A percentile compares a stretch with the other conserved stretches of the same genome.
Evolutionary conservation across 768 basidiomycete genomes (phyloP).

Genomic region (Russula lepida): DNA sequence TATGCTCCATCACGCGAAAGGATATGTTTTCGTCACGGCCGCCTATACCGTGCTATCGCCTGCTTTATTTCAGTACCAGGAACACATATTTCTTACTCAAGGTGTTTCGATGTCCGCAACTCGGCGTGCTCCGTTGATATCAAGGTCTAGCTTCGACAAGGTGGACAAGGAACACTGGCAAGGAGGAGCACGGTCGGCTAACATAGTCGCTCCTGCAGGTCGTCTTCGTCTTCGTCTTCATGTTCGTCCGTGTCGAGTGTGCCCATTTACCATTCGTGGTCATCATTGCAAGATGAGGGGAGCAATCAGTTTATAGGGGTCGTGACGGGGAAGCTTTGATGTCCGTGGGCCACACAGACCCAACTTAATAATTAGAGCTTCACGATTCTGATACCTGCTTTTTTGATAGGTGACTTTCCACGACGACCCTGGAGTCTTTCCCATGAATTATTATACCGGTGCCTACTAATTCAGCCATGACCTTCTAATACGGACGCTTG

Average conservation of each 20-base stretch:
- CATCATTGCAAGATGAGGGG: background rate
- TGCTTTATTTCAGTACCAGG: background rate
- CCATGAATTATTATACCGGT: no score
- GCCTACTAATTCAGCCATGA: no score
- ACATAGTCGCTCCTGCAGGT: background rate
- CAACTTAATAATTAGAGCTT: background rate
- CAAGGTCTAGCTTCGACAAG: background rate
- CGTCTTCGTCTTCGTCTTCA: background rate
- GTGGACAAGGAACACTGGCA: background rate
- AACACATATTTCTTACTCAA: background rate
- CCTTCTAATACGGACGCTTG: no score
- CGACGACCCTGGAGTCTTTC: no score
- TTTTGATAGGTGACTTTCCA: no score
- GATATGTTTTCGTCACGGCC: background rate
- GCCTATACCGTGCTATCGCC: background rate
- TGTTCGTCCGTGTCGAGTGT: background rate
- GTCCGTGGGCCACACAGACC: background rate
- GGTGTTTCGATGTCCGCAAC: no score
- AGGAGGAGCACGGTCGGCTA: background rate
- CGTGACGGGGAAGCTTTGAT: background rate
- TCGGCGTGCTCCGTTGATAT: background rate
- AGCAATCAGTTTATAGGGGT: background rate
- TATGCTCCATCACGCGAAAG: background rate
- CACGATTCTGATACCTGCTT: background rate
- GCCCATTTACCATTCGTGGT: background rate